These are phyloP conservation scores for Coelastrella sp. DNA, from an alignment of 139 green algal species.

Conservation along the genomic window DNA sequence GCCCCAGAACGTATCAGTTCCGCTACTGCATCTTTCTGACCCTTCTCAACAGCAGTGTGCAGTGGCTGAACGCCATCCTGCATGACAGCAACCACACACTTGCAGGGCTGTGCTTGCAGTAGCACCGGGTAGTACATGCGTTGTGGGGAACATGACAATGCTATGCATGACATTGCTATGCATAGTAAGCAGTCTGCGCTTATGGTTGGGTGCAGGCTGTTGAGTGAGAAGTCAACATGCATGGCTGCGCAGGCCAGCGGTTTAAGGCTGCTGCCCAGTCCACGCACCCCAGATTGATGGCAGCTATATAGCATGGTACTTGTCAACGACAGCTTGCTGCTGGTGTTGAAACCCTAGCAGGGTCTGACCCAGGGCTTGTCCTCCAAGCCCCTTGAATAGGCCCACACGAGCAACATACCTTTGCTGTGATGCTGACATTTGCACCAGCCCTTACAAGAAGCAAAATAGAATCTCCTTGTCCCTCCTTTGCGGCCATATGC, in stretches of 20 bases:
- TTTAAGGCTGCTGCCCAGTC: too few species aligned
- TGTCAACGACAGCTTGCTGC: background rate
- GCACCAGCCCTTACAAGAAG: slow-evolving; percentile 11
- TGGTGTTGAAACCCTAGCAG: background rate
- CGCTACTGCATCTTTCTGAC: slow-evolving; percentile 10
- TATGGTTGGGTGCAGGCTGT: too few species aligned
- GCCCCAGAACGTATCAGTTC: slow-evolving; percentile 9
- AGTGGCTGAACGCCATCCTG: slow-evolving; percentile 36
- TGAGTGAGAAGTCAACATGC: too few species aligned
- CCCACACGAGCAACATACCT: background rate
- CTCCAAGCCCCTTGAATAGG: background rate
- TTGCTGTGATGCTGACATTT: background rate
- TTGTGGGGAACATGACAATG: too few species aligned
- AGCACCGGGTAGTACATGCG: too few species aligned
- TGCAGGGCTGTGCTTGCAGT: too few species aligned
- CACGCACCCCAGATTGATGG: too few species aligned
- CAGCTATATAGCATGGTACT: too few species aligned
- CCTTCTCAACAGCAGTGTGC: slow-evolving; percentile 30
- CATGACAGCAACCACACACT: background rate
- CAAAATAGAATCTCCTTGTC: background rate
- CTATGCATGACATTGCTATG: too few species aligned
- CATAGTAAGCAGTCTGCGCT: too few species aligned
- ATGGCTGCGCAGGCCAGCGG: too few species aligned
- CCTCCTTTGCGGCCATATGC: slow-evolving; percentile 40
- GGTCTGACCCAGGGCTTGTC: too few species aligned